Base-by-base conservation (phyloP, 257 asterid species). In the Lycium ferocissimum region DNA sequence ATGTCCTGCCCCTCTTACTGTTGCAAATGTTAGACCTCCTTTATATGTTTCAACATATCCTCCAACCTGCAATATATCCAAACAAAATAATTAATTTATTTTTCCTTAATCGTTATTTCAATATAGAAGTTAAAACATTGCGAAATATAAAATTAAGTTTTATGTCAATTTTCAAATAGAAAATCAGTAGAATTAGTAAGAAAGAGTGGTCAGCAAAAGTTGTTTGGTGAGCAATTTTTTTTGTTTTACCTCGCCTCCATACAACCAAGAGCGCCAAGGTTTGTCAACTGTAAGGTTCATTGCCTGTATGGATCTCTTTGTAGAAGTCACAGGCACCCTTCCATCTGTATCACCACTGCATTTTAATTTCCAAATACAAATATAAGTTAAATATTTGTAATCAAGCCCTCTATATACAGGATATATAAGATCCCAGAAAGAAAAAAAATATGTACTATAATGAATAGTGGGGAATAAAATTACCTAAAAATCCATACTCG, bases 401-500 rank as follows among this genome's bases (percentile, higher is more conserved):
- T 70, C 40, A 40, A 9, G 56, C 56, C 10, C 56, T 49, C 12
- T 9, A 49, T 49, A 49, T 49, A 49, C 6, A 40, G 45, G 4
- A 40, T 40, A 40, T 40, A 40, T 40, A 56, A 11, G 18, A 79
- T 51, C 45, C 45, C 8, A 69, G 13, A 70, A 17, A 3, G 26
- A 2, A 7, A 3, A 37, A n/a, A 6, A 4, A 17, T 54, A 0
- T 3, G 1, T 2, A 26, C 33, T 26, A 10, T 33, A 35, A 22
- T 40, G 45, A 40, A 3, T 40, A 40, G 3, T 18, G 51, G 37
- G 45, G 8, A 83, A n/a, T 3, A 72, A 73, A 75, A 18, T 62
- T 78, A 85, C 87, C 87, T 85, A 80, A 85, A 79, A 14, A 85
- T 26, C 87, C 87, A 85, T 15, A 85, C 87, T 66, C 73, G 84